Evolutionary conservation across 495 filamentous ascomycete species (phyloP).

Genomic region (Ramalina peruviana): DNA sequence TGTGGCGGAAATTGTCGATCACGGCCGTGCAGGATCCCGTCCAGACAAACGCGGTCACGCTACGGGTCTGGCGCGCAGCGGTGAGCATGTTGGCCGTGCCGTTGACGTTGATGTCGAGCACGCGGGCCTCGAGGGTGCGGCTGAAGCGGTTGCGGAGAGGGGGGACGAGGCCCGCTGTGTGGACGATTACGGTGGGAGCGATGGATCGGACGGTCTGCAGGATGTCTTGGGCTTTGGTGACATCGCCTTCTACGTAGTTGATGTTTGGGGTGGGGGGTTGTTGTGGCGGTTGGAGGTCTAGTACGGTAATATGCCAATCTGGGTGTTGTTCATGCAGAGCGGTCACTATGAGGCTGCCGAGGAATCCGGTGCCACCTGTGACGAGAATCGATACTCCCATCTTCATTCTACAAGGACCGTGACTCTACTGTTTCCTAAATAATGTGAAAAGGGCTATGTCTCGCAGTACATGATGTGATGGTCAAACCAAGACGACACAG

Average conservation of each 20-base stretch:
- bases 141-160: slow-evolving; percentile 27
- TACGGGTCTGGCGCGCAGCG: slow-evolving; percentile 29
- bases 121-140: slow-evolving; percentile 22
- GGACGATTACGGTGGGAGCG: slow-evolving; percentile 31
- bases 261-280: slow-evolving; percentile 17
- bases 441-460: too few relatives aligned
- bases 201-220: slow-evolving; percentile 19
- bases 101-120: slow-evolving; percentile 40
- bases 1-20: slow-evolving; percentile 37
- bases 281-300: slow-evolving; percentile 26
- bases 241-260: slow-evolving; percentile 26
- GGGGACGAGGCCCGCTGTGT: slow-evolving; percentile 33
- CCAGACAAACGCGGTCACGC: slow-evolving; percentile 41
- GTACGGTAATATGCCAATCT: slow-evolving; percentile 27
- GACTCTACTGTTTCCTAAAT: too few relatives aligned
- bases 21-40: slow-evolving; percentile 43
- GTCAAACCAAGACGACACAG: too few relatives aligned
- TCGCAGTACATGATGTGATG: too few relatives aligned
- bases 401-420: too few relatives aligned
- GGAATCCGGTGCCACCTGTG: slow-evolving; percentile 40
- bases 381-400: slow-evolving; percentile 28
- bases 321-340: slow-evolving; percentile 30
- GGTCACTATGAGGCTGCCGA: slow-evolving; percentile 31
- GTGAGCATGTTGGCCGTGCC: slow-evolving; percentile 44
- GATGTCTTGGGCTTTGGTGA: slow-evolving; percentile 22